phyloP scores from a whole-genome alignment of 352 stramenopile genomes.

The Phytopythium boreale region DNA sequence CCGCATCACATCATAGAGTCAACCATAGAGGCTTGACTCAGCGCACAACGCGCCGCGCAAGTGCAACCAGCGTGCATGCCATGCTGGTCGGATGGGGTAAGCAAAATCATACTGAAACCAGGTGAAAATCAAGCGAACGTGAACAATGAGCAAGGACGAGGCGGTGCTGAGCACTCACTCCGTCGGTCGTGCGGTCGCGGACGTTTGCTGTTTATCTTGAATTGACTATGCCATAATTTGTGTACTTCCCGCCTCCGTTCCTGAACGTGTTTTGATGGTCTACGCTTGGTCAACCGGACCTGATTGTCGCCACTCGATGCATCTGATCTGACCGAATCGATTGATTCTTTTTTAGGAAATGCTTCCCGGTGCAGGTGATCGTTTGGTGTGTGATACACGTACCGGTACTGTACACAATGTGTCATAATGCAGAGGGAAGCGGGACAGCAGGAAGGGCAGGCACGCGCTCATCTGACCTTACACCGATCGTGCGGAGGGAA shows the following conservation, averaged over 20 bases:
- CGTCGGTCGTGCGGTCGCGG: neutral
- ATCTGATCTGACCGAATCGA: neutral
- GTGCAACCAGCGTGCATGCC: neutral
- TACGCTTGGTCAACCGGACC: neutral
- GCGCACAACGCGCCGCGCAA: neutral
- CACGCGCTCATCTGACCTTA: no score
- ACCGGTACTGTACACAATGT: neutral
- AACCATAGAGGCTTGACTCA: neutral
- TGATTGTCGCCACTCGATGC: neutral
- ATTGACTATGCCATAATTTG: neutral
- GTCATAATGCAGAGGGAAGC: neutral
- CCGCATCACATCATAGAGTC: neutral
- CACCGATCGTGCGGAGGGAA: no score
- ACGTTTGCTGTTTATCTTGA: neutral
- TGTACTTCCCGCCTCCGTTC: neutral
- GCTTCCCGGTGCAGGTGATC: neutral
- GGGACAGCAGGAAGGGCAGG: neutral
- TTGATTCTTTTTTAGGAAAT: neutral
- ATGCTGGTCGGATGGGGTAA: neutral
- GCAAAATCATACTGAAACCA: neutral
- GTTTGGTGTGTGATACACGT: no score
- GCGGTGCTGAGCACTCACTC: neutral
- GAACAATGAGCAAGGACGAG: neutral
- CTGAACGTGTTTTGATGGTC: slow-evolving; percentile 4
- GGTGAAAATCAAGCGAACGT: neutral